Conservation (phyloP, 164 flowering plant species). For the Taxillus chinensis region DNA sequence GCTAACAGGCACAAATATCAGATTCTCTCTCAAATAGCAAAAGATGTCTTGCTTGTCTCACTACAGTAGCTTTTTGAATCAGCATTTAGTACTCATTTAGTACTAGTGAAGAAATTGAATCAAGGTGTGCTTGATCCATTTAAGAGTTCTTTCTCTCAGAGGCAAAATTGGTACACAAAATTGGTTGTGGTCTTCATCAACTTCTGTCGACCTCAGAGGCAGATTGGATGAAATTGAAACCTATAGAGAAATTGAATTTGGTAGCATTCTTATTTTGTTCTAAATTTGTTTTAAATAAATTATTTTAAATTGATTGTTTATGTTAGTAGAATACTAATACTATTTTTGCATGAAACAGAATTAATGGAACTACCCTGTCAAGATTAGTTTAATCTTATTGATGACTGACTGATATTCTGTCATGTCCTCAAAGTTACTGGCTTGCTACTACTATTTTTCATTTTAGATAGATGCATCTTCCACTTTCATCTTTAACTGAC, state of each 20-base stretch:
- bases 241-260: not conserved
- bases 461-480: too few species aligned
- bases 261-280: not conserved
- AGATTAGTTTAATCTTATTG: too few species aligned
- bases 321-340: too few species aligned
- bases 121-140: not conserved
- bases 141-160: not conserved
- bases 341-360: too few species aligned
- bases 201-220: not conserved
- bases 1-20: not conserved
- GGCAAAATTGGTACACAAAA: not conserved
- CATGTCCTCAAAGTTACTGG: too few species aligned
- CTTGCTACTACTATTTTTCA: too few species aligned
- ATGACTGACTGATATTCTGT: too few species aligned
- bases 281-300: too few species aligned
- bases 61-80: not conserved
- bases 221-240: not conserved
- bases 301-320: too few species aligned
- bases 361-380: too few species aligned
- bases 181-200: not conserved
- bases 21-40: not conserved
- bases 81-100: not conserved
- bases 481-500: too few species aligned
- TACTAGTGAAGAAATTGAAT: not conserved
- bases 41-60: not conserved